Percentiles rank a stretch among this genome's conserved stretches.
phyloP scores from a whole-genome alignment of 805 yeast species.

The Ogataea paraovalis region DNA sequence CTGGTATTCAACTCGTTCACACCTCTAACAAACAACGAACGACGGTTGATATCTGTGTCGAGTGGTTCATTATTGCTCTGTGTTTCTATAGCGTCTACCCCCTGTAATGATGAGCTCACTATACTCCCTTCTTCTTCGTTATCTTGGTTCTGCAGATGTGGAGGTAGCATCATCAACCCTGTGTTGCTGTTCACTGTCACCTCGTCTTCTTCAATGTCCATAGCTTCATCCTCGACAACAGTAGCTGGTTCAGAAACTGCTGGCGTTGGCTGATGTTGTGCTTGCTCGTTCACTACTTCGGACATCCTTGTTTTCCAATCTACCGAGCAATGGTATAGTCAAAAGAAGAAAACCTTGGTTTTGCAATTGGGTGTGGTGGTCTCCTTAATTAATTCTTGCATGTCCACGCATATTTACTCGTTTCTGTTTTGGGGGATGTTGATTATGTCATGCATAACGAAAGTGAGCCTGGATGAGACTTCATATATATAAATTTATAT shows the following conservation, averaged over 20 bases:
- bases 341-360: too few relatives aligned
- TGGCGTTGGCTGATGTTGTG: too few relatives aligned
- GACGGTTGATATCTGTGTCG: slow-evolving; percentile 36
- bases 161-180: slow-evolving; percentile 20
- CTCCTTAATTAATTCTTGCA: too few relatives aligned
- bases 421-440: too few relatives aligned
- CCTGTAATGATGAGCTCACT: too few relatives aligned
- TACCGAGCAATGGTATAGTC: neutral
- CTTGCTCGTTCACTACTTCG: too few relatives aligned
- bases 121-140: neutral
- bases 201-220: slow-evolving; percentile 17
- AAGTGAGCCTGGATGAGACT: too few relatives aligned
- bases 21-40: slow-evolving; percentile 50
- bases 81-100: neutral
- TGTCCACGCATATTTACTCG: too few relatives aligned
- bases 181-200: neutral
- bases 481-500: too few relatives aligned
- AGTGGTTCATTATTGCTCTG: slow-evolving; percentile 8
- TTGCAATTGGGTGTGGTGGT: too few relatives aligned
- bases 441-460: too few relatives aligned
- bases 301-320: too few relatives aligned
- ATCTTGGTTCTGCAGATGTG: slow-evolving; percentile 18
- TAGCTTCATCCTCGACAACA: slow-evolving; percentile 20
- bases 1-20: slow-evolving; percentile 61
- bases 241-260: slow-evolving; percentile 8